Base-by-base conservation (phyloP, 2,329 filamentous ascomycete genomes). In the Claviceps humidiphila region DNA sequence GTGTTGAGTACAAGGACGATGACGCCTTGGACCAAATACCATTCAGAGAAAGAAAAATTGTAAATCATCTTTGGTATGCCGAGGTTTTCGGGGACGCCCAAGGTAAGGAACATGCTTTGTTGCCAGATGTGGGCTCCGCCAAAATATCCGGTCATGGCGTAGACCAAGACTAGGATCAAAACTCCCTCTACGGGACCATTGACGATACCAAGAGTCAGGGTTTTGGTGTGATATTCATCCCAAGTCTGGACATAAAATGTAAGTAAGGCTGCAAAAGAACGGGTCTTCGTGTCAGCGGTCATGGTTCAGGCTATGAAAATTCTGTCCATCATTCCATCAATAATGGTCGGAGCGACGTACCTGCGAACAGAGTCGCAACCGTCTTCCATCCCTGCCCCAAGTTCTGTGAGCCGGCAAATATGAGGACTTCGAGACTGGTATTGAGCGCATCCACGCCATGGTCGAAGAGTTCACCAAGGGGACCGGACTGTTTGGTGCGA, bases 201-300 rank as follows among this genome's bases (percentile, higher is more conserved):
- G 58, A 98, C 77, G 56, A 97, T 73, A 54, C 93, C 93, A 5
- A 98, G 80, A 1, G 89, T 96, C 47, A 98, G 79, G 3, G 90
- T 93, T 68, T 96, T 90, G 50, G 93, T 98, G 71, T 97, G 91
- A 71, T 97, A 98, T 68, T 97, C 93, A 64, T 98, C 93, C 93
- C 93, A 98, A 38, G 93, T 97, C 68, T 97, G 93, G 43, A 97
- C 85, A 68, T 97, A 97, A 69, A 98, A 98, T n/a, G 93, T 96
- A 61, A 94, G 75, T 54, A 91, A 81, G 6, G 87, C 85, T 89
- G 55, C n/a, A 55, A 59, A 49, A 16, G 56, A 39, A 44, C 20
- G 39, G 5, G 20, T n/a, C n/a, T 11, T 4, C 2, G 50, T 54
- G 43, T 30, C 5, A 26, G 16, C 24, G 42, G 41, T 49, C 24